phyloP scores from a whole-genome alignment of 257 asterid species.

The Nicotiana undulata region DNA sequence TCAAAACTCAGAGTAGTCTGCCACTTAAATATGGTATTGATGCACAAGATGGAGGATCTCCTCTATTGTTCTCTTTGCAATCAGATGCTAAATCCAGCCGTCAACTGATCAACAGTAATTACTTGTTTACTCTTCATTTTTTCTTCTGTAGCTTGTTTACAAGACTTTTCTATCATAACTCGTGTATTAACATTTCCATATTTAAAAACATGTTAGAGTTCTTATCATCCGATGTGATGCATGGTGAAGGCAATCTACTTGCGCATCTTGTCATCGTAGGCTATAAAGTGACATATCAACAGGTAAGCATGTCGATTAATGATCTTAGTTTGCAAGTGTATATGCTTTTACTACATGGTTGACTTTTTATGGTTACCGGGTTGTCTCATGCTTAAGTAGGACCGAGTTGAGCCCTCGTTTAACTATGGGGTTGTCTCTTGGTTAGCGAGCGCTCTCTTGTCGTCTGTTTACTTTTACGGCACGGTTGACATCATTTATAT shows the following conservation, averaged over 20 bases:
- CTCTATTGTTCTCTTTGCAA: conserved; percentile 58
- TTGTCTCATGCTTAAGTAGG: not conserved
- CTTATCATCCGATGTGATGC: conserved; percentile 90
- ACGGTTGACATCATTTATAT: not conserved
- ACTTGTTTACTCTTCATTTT: conserved; percentile 4
- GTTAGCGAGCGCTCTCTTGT: not conserved
- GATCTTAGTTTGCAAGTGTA: not conserved
- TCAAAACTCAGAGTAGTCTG: conserved; percentile 69
- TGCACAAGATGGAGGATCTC: conserved; percentile 97
- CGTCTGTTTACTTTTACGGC: not conserved
- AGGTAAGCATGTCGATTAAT: conserved; percentile 44
- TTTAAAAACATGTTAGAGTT: conserved; percentile 41
- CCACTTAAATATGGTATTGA: conserved; percentile 93
- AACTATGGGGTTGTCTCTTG: not conserved
- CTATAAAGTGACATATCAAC: conserved; percentile 70
- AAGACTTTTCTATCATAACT: conserved; percentile 11
- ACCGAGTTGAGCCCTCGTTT: not conserved
- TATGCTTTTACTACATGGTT: not conserved
- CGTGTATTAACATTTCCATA: conserved; percentile 8
- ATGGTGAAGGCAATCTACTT: conserved; percentile 89
- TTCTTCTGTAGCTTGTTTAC: conserved; percentile 13
- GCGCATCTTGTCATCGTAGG: conserved; percentile 86
- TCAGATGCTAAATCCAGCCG: conserved; percentile 76
- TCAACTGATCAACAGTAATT: conserved; percentile 66
- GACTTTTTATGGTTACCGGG: not conserved